Base-by-base conservation (phyloP, 495 filamentous ascomycete genomes). In the Xylaria curta region DNA sequence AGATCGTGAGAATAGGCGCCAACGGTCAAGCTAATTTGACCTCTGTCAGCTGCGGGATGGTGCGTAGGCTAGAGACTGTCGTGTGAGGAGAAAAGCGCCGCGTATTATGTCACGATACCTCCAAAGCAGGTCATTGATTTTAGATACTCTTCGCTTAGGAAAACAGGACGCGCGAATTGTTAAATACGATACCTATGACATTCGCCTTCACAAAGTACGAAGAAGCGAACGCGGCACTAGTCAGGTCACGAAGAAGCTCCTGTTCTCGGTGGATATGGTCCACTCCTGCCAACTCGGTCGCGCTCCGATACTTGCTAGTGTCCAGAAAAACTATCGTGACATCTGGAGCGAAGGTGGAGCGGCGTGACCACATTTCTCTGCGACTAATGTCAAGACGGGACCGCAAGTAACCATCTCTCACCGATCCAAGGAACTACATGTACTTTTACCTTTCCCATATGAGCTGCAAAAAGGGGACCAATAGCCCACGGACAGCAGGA, bases 181-280 rank as follows among this genome's bases (percentile, higher is more conserved):
- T 61, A 69, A 61, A 69, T 62, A 60, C 40, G 40, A 62, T 47
- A 49, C 44, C 58, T 19, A 62, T 33, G 28, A 24, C 6, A 44
- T 53, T 36, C 38, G 53, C 44, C 54, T 33, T 47, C 42, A 17
- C 54, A 19, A 38, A 49, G n/a, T 47, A 40, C 40, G 31, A 28
- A 42, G 24, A 47, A 47, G 54, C 19, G 40, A 58, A 46, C 36
- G 5, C 24, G 5, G 19, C 54, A 54, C 53, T 59, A 69, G 67
- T 59, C 36, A 31, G 51, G 38, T 68, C 65, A 38, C 59, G 46
- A 71, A 65, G 28, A 7, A 36, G 10, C 40, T 31, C 28, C 28
- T 53, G 51, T 47, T 66, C 28, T 42, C 47, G 60, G 61, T 66
- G 69, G 63, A 62, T 72, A 72, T 72, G 69, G 69, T 72, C 69